Percentiles rank a stretch among this genome's conserved stretches.
These are phyloP conservation scores for Debaryomyces nepalensis DNA, from an alignment of 1,139 yeast genomes.

Conservation along the genomic window DNA sequence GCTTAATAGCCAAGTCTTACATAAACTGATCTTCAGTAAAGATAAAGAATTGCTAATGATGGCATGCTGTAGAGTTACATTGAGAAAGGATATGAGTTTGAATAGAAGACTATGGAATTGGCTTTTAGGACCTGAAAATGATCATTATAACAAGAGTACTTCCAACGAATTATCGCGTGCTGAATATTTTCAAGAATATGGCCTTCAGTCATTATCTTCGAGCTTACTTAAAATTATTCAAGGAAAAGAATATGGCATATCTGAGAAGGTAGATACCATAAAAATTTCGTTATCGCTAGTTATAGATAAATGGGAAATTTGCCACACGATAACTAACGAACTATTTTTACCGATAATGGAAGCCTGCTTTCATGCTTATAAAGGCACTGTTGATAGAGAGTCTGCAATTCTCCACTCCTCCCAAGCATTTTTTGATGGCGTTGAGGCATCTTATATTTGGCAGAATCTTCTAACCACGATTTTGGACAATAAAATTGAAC, in stretches of 20 bases:
- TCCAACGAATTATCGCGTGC: constrained; percentile 32
- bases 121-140: constrained; percentile 75
- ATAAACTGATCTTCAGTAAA: constrained; percentile 45
- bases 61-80: constrained; percentile 68
- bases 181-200: constrained; percentile 63
- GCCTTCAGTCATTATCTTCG: constrained; percentile 49
- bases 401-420: constrained; percentile 60
- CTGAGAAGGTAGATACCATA: constrained; percentile 54
- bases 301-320: constrained; percentile 94
- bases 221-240: constrained; percentile 59
- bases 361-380: constrained; percentile 27
- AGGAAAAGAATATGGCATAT: constrained; percentile 25
- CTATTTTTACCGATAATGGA: constrained; percentile 67
- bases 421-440: constrained; percentile 76
- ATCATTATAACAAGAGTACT: constrained; percentile 14
- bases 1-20: constrained; percentile 62
- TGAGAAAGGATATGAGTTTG: constrained; percentile 88
- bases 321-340: constrained; percentile 69
- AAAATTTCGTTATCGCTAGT: constrained; percentile 66
- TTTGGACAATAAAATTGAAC: constrained; percentile 17
- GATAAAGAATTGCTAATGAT: constrained; percentile 65
- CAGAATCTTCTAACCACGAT: constrained; percentile 49
- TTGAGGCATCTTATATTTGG: constrained; percentile 83
- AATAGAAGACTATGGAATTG: constrained; percentile 93
- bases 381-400: constrained; percentile 18